phyloP scores from a whole-genome alignment of 2,329 filamentous ascomycete species.

The Colletotrichum liaoningense region DNA sequence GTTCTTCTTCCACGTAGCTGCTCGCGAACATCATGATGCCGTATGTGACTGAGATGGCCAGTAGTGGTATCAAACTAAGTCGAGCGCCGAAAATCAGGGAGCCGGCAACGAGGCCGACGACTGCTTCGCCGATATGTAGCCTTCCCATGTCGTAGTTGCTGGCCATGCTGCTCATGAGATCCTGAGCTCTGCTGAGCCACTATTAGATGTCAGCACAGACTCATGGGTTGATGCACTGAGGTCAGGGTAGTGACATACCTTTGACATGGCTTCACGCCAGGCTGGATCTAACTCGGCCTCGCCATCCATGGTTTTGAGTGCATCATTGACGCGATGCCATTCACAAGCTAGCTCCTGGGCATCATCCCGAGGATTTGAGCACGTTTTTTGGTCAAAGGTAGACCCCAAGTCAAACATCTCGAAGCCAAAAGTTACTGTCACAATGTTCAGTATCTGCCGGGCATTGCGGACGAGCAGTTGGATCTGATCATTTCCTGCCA shows the following conservation, averaged over 20 bases:
- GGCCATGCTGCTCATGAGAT: constrained; percentile 86
- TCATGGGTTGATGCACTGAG: no score
- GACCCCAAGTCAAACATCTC: constrained; percentile 53
- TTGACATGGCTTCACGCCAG: constrained; percentile 57
- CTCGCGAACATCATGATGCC: constrained; percentile 96
- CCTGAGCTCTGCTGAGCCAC: constrained; percentile 81
- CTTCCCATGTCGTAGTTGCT: constrained; percentile 87
- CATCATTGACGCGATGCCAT: constrained; percentile 63
- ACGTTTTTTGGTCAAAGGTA: constrained; percentile 38
- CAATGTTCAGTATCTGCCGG: constrained; percentile 80
- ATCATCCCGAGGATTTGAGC: constrained; percentile 52
- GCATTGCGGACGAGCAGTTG: constrained; percentile 83
- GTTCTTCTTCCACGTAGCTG: constrained; percentile 98
- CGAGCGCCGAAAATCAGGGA: constrained; percentile 34
- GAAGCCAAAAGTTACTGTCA: constrained; percentile 76
- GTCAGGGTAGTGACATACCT: constrained; percentile 44
- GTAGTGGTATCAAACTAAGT: constrained; percentile 54
- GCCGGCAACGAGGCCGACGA: constrained; percentile 42
- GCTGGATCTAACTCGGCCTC: constrained; percentile 45
- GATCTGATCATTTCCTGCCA: constrained; percentile 63
- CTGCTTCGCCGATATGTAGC: constrained; percentile 60
- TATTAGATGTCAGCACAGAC: constrained; percentile 38
- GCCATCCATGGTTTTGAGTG: constrained; percentile 30
- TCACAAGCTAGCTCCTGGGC: constrained; percentile 74
- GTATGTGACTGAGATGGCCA: constrained; percentile 71